Percentiles rank a stretch among this genome's conserved stretches.
These are phyloP conservation scores for Sutorius eximius DNA, from an alignment of 1,284 basidiomycete species.

Conservation along the genomic window DNA sequence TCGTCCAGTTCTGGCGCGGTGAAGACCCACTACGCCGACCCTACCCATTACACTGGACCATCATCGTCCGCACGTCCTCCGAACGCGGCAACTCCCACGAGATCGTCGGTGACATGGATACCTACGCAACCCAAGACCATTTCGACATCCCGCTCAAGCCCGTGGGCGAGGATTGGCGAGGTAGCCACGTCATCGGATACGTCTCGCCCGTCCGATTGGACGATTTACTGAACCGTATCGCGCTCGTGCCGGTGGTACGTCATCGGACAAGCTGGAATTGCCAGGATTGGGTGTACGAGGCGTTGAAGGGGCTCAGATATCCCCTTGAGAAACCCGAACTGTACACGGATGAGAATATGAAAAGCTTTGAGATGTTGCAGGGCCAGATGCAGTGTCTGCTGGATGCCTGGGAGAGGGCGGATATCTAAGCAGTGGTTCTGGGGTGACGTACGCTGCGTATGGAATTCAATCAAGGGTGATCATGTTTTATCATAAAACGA, in stretches of 20 bases:
- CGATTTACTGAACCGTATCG: conserved; percentile 11
- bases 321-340: background rate
- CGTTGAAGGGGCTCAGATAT: conserved; percentile 6
- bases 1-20: conserved; percentile 34
- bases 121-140: conserved; percentile 20
- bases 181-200: conserved; percentile 21
- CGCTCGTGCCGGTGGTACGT: conserved; percentile 14
- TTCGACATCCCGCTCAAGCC: conserved; percentile 7
- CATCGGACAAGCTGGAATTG: conserved; percentile 12
- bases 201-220: conserved; percentile 12
- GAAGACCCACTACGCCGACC: conserved; percentile 7
- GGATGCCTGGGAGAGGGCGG: conserved; percentile 16
- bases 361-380: conserved; percentile 3
- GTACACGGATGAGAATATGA: conserved; percentile 14
- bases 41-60: conserved; percentile 30
- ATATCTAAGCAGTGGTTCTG: conserved; percentile 2
- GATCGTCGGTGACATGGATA: conserved; percentile 29
- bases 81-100: conserved; percentile 29
- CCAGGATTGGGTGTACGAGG: conserved; percentile 22
- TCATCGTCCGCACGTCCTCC: conserved; percentile 25
- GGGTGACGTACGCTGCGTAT: background rate
- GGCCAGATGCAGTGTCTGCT: conserved; percentile 13
- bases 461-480: background rate
- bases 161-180: conserved; percentile 14
- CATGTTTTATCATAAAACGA: too few relatives aligned